Base-by-base conservation (phyloP, 495 filamentous ascomycete species). In the Lichenothelia convexa region DNA sequence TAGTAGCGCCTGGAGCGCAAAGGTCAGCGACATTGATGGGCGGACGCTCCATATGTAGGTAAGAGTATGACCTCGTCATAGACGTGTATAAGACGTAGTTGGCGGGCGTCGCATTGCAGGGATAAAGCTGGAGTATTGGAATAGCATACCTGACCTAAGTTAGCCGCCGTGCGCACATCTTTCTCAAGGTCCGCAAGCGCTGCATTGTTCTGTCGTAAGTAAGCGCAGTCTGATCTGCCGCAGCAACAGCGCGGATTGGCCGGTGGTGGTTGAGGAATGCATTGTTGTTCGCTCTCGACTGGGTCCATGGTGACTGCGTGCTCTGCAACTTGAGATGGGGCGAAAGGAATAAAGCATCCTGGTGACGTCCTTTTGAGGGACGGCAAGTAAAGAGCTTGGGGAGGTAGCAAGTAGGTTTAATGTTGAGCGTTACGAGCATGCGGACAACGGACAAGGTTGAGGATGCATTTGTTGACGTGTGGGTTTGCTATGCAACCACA, bases 131-230 rank as follows among this genome's bases (percentile, higher is more conserved):
- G n/a, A 38, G 31, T n/a, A n/a, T n/a, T n/a, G n/a, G n/a, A n/a
- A n/a, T n/a, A 12, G 16, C 54, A 43, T 71, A 91, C 87, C 79
- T 93, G 79, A 32, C 87, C 87, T 51, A 94, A 67, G 42, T 75
- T 65, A 22, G 84, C 87, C 9, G 87, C 87, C 18, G 71, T 80
- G 39, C 71, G 70, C 11, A 93, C 78, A 59, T 94, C 80, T 45
- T 74, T 75, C 57, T 97, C 86, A 42, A 94, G 60, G 35, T 73
- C 76, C 47, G 77, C 16, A 93, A 64, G 47, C 27, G 82, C 72
- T n/a, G 64, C 61, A 56, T 75, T 71, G 53, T 81, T 91, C 48
- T 83, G 71, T 55, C 68, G 72, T 38, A 87, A 65, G 52, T 78
- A 81, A 43, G 76, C 71, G 50, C 87, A 95, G 42, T 82, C 76